Evolutionary conservation across 208 protist species (phyloP).

Genomic region (Wallacemonas sp.): DNA sequence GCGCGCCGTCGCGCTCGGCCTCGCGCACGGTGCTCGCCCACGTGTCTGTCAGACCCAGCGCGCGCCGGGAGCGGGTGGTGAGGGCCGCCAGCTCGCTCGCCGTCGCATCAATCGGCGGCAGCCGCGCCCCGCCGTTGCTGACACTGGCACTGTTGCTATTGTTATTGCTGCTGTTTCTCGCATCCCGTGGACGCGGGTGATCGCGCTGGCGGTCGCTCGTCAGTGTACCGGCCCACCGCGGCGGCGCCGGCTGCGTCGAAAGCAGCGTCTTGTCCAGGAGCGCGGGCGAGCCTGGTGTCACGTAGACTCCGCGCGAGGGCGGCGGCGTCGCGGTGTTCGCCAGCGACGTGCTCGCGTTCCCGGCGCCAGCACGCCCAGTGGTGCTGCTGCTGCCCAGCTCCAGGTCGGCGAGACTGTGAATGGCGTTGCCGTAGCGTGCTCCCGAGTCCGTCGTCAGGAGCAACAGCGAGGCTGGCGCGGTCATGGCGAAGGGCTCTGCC

Average conservation of each 20-base stretch:
- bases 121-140: not conserved
- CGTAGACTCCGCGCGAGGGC: conserved; percentile 1
- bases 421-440: not conserved
- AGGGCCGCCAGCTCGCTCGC: conserved; percentile 9
- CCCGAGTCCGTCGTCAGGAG: conserved; percentile 14
- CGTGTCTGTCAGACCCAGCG: not conserved
- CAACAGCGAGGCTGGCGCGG: conserved; percentile 11
- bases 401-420: conserved; percentile 12
- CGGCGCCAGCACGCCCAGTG: not conserved
- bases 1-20: conserved; percentile 16
- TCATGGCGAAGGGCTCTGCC: conserved; percentile 2
- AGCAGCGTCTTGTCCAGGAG: not conserved
- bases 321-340: not conserved
- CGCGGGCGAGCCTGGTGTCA: not conserved
- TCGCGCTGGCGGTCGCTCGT: conserved; percentile 11
- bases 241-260: conserved; percentile 1
- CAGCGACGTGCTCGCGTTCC: not conserved
- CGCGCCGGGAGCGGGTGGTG: not conserved
- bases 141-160: not conserved
- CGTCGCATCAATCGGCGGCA: conserved; percentile 11
- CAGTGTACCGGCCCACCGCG: conserved; percentile 12
- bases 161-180: no score
- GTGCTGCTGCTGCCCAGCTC: conserved; percentile 1
- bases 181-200: not conserved
- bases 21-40: conserved; percentile 13